Base-by-base conservation (phyloP, 345 rosid genomes). In the Rhodomyrtus tomentosa region DNA sequence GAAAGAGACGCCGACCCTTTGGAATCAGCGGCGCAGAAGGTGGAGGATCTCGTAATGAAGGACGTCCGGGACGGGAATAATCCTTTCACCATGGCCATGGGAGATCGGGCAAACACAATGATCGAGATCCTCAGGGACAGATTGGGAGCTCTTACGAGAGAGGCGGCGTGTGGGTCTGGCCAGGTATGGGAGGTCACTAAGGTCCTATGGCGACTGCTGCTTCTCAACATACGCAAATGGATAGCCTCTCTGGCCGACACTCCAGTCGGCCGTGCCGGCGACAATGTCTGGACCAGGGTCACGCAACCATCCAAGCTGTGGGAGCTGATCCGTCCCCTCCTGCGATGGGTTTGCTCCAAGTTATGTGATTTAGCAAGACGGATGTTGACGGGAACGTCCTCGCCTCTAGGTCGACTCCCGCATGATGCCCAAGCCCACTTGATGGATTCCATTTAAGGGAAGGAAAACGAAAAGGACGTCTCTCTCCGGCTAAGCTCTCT, bases 21-120 rank as follows among this genome's bases (percentile, higher is more conserved):
- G 62, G 62, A 0, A 56, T 56, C 62, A 56, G 16, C 0, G 0
- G 29, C 32, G 16, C 29, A 56, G 62, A 4, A 56, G 16, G 16
- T 56, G 62, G 62, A 16, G 29, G 16, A 54, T 54, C 56, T 54
- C 56, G 3, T 54, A 22, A 54, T 11, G 56, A 54, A 54, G 56
- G 25, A 54, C n/a, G 10, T 54, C 56, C 25, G 56, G 12, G 32
- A 14, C 32, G 0, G 16, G 32, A 56, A n/a, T 56, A 25, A 12
- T 12, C 62, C 62, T 56, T 25, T n/a, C 1, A 32, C 62, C 0
- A 6, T 7, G 29, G 62, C 62, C 62, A 56, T 10, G 32, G 62
- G 32, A 56, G 62, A 56, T n/a, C 62, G 5, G 62, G 14, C 5
- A 50, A 50, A 50, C 51, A 11, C 10, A 50, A 49, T 49, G 12